A percentile compares a stretch with the other conserved stretches of the same genome.
Evolutionary conservation across 345 rosid genomes (phyloP).

Genomic region (Hirschfeldia incana): DNA sequence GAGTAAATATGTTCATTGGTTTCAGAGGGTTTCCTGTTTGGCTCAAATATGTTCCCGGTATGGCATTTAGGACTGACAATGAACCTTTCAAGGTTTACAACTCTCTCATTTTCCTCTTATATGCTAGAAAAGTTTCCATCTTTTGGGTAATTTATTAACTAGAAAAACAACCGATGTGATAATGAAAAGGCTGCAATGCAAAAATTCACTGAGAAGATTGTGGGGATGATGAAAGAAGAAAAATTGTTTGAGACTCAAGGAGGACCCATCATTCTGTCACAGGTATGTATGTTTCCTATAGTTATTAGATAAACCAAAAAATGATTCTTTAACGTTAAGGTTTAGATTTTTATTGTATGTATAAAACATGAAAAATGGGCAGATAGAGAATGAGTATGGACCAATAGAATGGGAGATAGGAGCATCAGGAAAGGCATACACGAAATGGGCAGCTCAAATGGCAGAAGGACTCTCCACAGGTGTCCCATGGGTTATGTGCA

Average conservation of each 20-base stretch:
- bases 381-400: conserved; percentile 79
- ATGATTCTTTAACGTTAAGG: background rate
- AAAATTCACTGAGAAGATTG: conserved; percentile 71
- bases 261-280: conserved; percentile 86
- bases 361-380: conserved; percentile 14
- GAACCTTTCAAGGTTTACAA: conserved; percentile 71
- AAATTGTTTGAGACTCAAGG: conserved; percentile 74
- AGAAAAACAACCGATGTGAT: conserved; percentile 38
- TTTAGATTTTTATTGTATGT: background rate
- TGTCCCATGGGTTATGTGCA: conserved; percentile 81
- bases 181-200: conserved; percentile 72
- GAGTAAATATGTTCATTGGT: conserved; percentile 3
- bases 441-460: conserved; percentile 65
- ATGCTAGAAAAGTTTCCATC: background rate
- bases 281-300: conserved; percentile 43
- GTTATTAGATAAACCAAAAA: conserved; percentile 1
- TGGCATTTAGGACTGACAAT: conserved; percentile 86
- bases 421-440: conserved; percentile 50
- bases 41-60: conserved; percentile 82
- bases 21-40: conserved; percentile 49
- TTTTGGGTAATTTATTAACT: background rate
- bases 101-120: background rate
- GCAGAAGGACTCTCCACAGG: conserved; percentile 60
- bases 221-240: conserved; percentile 74
- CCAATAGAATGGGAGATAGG: conserved; percentile 55